Percentiles rank a stretch among this genome's conserved stretches.
Conservation (phyloP, 2,329 filamentous ascomycete species). For the Macrophomina pseudophaseolina region DNA sequence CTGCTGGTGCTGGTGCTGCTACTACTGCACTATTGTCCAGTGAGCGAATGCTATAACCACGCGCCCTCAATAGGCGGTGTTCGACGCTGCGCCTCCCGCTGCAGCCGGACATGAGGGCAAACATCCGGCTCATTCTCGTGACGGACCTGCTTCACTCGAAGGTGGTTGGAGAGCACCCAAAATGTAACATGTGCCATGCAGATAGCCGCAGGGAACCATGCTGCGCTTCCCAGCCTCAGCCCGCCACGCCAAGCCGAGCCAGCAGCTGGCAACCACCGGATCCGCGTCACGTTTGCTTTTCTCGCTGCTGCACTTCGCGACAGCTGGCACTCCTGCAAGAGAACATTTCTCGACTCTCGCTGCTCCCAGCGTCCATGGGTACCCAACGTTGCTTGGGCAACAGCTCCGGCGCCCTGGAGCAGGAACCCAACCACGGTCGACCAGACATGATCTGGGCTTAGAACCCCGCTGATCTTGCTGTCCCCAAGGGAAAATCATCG, state of each 20-base stretch:
- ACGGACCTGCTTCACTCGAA: neutral
- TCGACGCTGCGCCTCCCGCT: slow-evolving; percentile 2
- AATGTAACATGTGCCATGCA: slow-evolving; percentile 21
- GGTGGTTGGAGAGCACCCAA: slow-evolving; percentile 4
- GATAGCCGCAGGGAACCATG: slow-evolving; percentile 18
- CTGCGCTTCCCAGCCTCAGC: slow-evolving; percentile 21
- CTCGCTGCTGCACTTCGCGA: neutral
- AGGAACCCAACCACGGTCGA: slow-evolving; percentile 16
- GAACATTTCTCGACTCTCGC: neutral
- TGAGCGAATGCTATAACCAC: slow-evolving; percentile 13
- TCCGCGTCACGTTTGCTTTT: slow-evolving; percentile 7
- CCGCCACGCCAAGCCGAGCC: slow-evolving; percentile 9
- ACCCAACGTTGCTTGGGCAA: slow-evolving; percentile 26
- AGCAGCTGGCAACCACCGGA: neutral
- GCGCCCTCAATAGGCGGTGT: slow-evolving; percentile 12
- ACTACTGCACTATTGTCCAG: neutral
- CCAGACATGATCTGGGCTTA: slow-evolving; percentile 18
- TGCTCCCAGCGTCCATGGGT: slow-evolving; percentile 4
- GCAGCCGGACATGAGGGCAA: slow-evolving; percentile 14
- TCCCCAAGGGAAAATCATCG: slow-evolving; percentile 18
- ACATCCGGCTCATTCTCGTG: slow-evolving; percentile 21
- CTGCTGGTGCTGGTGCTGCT: neutral
- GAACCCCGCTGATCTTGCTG: slow-evolving; percentile 16
- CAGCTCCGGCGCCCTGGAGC: slow-evolving; percentile 17
- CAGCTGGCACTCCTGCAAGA: slow-evolving; percentile 11